phyloP scores from a whole-genome alignment of 257 asterid genomes.

The Solanum habrochaites region DNA sequence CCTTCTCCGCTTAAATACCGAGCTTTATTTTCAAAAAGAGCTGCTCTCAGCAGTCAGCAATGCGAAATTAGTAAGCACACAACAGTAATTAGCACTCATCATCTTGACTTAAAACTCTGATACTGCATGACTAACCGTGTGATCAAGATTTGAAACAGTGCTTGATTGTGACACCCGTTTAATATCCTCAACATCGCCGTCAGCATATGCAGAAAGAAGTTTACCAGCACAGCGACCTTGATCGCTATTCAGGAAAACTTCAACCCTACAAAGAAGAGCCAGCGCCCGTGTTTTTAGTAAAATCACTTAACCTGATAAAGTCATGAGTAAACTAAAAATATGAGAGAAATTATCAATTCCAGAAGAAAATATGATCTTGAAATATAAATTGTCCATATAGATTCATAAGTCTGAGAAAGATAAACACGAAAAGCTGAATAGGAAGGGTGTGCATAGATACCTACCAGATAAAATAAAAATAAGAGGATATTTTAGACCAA shows the following conservation, averaged over 20 bases:
- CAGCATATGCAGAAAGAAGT: constrained; percentile 78
- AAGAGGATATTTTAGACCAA: neutral
- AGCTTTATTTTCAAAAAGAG: neutral
- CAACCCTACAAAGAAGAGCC: constrained; percentile 49
- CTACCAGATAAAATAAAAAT: neutral
- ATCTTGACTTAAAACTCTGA: neutral
- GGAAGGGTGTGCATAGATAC: neutral
- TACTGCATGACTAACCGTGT: constrained; percentile 38
- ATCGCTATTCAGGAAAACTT: constrained; percentile 74
- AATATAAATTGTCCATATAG: neutral
- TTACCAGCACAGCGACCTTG: constrained; percentile 81
- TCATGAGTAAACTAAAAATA: neutral
- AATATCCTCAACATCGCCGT: constrained; percentile 83
- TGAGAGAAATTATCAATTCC: neutral
- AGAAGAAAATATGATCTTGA: neutral
- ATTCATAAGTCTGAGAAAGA: neutral
- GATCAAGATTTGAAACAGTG: constrained; percentile 72
- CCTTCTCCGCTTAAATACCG: neutral
- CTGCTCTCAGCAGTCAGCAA: neutral
- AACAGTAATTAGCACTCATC: neutral
- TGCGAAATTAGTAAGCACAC: neutral
- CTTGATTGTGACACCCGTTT: constrained; percentile 78
- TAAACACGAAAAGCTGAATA: neutral
- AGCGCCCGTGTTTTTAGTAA: neutral
- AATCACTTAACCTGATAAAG: neutral